These are phyloP conservation scores for Zychaea mexicana DNA, from an alignment of 371 early-diverging fungal genomes.

Conservation along the genomic window DNA sequence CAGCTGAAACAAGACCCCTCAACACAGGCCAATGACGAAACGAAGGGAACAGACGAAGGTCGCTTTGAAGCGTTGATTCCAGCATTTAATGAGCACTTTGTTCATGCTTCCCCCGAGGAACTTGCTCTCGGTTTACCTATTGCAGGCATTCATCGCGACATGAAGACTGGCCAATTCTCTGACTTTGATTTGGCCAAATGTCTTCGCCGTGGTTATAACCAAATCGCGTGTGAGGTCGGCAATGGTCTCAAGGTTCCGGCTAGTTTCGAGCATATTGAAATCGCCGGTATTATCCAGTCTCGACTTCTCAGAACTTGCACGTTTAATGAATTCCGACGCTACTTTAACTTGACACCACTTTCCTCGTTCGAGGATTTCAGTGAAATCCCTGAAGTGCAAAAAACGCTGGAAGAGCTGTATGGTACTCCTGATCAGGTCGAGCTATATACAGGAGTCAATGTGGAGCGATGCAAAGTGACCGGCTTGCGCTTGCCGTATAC, in stretches of 20 bases:
- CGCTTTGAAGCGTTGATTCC: conserved; percentile 26
- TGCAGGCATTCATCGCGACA: conserved; percentile 41
- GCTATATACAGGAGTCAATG: conserved; percentile 51
- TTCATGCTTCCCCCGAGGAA: conserved; percentile 37
- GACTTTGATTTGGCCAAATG: conserved; percentile 32
- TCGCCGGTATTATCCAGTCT: conserved; percentile 47
- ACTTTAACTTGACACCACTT: conserved; percentile 41
- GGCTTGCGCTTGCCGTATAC: conserved; percentile 52
- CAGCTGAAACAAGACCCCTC: background rate
- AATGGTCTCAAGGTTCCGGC: conserved; percentile 48
- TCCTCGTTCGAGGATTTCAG: conserved; percentile 42
- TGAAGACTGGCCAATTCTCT: conserved; percentile 31
- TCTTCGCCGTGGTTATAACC: conserved; percentile 28
- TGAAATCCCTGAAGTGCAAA: conserved; percentile 36
- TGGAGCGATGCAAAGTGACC: conserved; percentile 43
- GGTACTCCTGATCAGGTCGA: conserved; percentile 48
- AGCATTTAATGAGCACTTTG: conserved; percentile 36
- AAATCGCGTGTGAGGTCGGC: conserved; percentile 40
- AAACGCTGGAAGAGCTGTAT: conserved; percentile 48
- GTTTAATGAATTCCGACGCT: conserved; percentile 52
- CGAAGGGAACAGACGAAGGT: conserved; percentile 18
- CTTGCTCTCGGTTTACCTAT: conserved; percentile 38
- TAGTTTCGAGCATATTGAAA: conserved; percentile 45
- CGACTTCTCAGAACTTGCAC: conserved; percentile 37
- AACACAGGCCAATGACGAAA: background rate